These are phyloP conservation scores for Polychaeton citri DNA, from an alignment of 2,329 filamentous ascomycete genomes.

Conservation along the genomic window DNA sequence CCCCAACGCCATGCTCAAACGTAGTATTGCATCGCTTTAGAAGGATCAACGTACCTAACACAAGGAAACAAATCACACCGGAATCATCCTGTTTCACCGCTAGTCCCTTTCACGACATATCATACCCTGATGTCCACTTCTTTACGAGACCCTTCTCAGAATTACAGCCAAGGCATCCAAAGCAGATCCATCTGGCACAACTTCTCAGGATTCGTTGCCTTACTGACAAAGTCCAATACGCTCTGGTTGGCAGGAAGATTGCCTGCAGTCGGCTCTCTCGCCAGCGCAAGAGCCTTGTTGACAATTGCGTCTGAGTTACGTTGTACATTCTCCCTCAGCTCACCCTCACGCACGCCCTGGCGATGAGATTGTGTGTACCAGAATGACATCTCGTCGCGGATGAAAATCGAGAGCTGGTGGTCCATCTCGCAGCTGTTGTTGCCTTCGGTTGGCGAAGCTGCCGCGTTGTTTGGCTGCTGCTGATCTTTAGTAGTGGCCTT, in stretches of 20 bases:
- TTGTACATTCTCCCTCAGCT: constrained; percentile 67
- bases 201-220: constrained; percentile 83
- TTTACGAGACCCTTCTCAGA: not conserved
- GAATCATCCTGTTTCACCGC: not conserved
- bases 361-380: constrained; percentile 82
- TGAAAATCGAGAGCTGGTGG: constrained; percentile 85
- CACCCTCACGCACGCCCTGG: constrained; percentile 46
- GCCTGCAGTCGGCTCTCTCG: constrained; percentile 47
- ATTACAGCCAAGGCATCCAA: constrained; percentile 91
- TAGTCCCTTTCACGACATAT: not conserved
- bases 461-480: not conserved
- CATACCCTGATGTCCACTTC: no score
- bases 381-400: constrained; percentile 94
- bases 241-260: constrained; percentile 93
- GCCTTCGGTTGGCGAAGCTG: constrained; percentile 4
- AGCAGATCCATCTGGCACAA: constrained; percentile 78
- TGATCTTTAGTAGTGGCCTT: not conserved
- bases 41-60: no score
- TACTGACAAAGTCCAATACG: constrained; percentile 85
- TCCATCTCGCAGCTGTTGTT: constrained; percentile 56
- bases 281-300: constrained; percentile 75
- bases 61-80: not conserved
- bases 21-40: no score
- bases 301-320: constrained; percentile 83
- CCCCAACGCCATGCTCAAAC: no score